phyloP scores from a whole-genome alignment of 306 rosid species.

The Prunus mongolica region DNA sequence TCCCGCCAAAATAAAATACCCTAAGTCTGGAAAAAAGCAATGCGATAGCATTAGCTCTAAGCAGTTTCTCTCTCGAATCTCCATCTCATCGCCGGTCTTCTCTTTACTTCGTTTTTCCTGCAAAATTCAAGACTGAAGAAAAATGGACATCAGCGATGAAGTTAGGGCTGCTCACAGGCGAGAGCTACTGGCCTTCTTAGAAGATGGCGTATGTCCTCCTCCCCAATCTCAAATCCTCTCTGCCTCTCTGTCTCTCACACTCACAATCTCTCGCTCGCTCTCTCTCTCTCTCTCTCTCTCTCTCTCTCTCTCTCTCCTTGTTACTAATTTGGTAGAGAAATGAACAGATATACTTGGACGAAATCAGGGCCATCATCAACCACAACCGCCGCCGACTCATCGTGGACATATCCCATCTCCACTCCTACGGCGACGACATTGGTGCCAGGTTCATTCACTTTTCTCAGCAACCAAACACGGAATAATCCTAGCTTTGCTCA shows the following conservation, averaged over 20 bases:
- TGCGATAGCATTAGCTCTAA: neutral
- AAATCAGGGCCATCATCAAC: conserved; percentile 78
- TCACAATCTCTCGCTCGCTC: neutral
- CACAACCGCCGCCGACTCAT: conserved; percentile 83
- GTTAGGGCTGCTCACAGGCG: conserved; percentile 91
- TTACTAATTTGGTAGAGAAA: neutral
- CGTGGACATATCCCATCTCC: conserved; percentile 92
- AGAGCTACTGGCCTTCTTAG: conserved; percentile 76
- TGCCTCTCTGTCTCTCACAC: neutral
- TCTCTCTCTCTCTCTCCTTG: neutral
- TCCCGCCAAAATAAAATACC: conserved; percentile 57
- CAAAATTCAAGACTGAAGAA: neutral
- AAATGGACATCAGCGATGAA: conserved; percentile 89
- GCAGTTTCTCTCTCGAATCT: neutral
- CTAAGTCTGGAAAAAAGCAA: neutral
- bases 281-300: neutral
- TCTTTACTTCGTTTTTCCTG: neutral
- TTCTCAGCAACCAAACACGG: neutral
- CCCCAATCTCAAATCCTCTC: neutral
- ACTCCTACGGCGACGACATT: conserved; percentile 68
- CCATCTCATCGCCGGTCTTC: neutral
- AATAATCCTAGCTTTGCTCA: neutral
- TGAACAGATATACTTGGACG: conserved; percentile 71
- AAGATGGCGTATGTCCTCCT: conserved; percentile 57
- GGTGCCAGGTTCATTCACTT: conserved; percentile 56